Evolutionary conservation across 2,329 filamentous ascomycete genomes (phyloP), one percentile per base, ranked within the genome.

Genomic region (Fusarium lateritium): DNA sequence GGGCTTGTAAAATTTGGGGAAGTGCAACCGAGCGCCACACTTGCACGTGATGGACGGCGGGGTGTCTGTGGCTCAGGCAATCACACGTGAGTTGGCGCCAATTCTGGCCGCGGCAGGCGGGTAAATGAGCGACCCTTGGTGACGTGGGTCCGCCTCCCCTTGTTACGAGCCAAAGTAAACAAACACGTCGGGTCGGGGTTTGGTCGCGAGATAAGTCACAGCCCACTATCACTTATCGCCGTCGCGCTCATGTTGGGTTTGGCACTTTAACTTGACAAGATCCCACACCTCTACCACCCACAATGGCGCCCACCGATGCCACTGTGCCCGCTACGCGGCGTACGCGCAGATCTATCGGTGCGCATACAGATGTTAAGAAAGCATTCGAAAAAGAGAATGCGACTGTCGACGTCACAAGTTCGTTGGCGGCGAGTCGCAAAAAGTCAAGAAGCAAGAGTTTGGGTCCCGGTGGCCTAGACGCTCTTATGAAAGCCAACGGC

Each of bases 401-500:
- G 76, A 92, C 91, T 5, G 81, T 90, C 43, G 90, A 93, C 71
- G 79, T 92, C 58, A 86, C 84, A 64, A 85, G 86, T 69, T 81
- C 83, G 59, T 76, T 85, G 70, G 84, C 83, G 31, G 83, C 83
- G 61, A 84, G 79, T 75, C 83, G 86, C 66, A 87, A 86, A 82
- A 95, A 94, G 81, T 92, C 91, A 61, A 90, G 96, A 70, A 98
- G 95, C 81, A 98, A 98, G 84, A 98, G 95, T 81, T 91, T 99
- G 72, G 96, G 96, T 4, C 95, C 96, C 17, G 96, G 95, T 51
- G 94, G 94, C 26, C 81, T 97, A 45, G 94, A 97, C 83, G 91
- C 91, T 59, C 85, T 97, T 56, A 94, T 92, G 78, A 87, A 91
- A 75, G 88, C 87, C 44, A 88, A 85, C 75, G 93, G 92, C 34